A percentile compares a stretch with the other conserved stretches of the same genome.
Conservation (phyloP, 2,329 filamentous ascomycete genomes). For the Purpureocillium takamizusanense region DNA sequence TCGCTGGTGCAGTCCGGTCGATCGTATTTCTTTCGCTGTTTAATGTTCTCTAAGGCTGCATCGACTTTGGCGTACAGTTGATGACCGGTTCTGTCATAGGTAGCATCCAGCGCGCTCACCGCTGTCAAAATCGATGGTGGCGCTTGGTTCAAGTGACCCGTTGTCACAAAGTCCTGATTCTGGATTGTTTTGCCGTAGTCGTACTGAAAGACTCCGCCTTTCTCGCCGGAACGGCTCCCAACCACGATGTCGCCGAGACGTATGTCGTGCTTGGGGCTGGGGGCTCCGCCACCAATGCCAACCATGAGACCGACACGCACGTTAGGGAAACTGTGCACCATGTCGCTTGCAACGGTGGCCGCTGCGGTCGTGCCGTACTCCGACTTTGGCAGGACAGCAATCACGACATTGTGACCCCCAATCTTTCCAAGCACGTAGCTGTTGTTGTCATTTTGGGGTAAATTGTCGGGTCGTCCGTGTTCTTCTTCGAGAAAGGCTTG, state of each 20-base stretch:
- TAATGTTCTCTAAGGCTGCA: neutral
- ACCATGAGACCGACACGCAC: conserved; percentile 14
- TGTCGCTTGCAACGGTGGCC: conserved; percentile 15
- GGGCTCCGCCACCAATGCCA: conserved; percentile 18
- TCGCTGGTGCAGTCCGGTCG: neutral
- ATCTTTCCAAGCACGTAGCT: conserved; percentile 9
- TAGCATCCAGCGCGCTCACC: conserved; percentile 1
- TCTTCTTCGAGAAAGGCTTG: conserved; percentile 12
- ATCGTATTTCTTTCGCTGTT: conserved; percentile 1
- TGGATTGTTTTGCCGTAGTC: conserved; percentile 13
- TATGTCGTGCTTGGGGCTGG: conserved; percentile 23
- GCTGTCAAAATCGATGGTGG: conserved; percentile 5
- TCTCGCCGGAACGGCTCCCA: neutral
- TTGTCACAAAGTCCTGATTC: conserved; percentile 4
- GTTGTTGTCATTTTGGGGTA: conserved; percentile 5
- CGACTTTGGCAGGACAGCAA: conserved; percentile 6
- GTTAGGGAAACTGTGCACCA: conserved; percentile 19
- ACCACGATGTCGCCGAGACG: conserved; percentile 18
- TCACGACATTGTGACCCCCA: conserved; percentile 8
- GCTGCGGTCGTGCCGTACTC: conserved; percentile 7
- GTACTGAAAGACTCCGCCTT: conserved; percentile 13
- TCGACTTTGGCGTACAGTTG: conserved; percentile 2
- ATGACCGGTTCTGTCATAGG: conserved; percentile 5
- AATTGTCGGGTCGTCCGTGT: neutral
- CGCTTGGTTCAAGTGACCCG: conserved; percentile 8